Evolutionary conservation across 2,329 filamentous ascomycete genomes (phyloP), one percentile per base, ranked within the genome.

Genomic region (Aciculosporium take): DNA sequence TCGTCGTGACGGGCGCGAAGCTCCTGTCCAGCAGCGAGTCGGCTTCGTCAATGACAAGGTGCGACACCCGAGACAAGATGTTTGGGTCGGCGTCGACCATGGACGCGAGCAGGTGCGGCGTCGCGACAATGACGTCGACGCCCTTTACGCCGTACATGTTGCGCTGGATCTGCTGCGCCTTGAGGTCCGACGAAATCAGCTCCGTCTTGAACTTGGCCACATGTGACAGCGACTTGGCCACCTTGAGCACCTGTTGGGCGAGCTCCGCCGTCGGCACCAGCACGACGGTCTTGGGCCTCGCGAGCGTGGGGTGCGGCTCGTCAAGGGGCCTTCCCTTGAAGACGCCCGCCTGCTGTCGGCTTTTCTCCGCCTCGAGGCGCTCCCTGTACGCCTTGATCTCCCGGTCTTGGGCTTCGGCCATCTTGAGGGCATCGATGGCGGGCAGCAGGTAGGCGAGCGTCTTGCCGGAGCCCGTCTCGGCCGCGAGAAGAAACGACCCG

Each of bases 381-480:
- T 71, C 61, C 40, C 72, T 70, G 45, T 78, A 76, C 2, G 73
- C 68, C 42, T 75, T 69, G 13, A 76, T 66, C 1, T 71, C 69
- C 1, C 60, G 58, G 48, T 87, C 81, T 10, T 65, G 59, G 0
- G 68, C 67, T 55, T 89, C 84, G 5, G 76, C 78, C 27, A 75
- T 66, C 64, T 98, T 98, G 52, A 98, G 62, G 7, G 84, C 83
- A 61, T 98, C 79, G 40, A 98, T 69, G 13, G 81, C 72, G 0
- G 91, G 93, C 5, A 95, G 63, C 5, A 96, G 67, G 56, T 98
- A 98, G 7, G 91, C 86, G 46, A 98, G 67, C 1, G 91, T 98
- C 67, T 98, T 98, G 45, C 91, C 91, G 0, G 91, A 96, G 10
- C 91, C 91, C 0, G 91, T 98, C 67, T 98, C 91, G 9, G 91